Conservation (phyloP, 2,329 filamentous ascomycete species). For the Aspergillus cejpii region DNA sequence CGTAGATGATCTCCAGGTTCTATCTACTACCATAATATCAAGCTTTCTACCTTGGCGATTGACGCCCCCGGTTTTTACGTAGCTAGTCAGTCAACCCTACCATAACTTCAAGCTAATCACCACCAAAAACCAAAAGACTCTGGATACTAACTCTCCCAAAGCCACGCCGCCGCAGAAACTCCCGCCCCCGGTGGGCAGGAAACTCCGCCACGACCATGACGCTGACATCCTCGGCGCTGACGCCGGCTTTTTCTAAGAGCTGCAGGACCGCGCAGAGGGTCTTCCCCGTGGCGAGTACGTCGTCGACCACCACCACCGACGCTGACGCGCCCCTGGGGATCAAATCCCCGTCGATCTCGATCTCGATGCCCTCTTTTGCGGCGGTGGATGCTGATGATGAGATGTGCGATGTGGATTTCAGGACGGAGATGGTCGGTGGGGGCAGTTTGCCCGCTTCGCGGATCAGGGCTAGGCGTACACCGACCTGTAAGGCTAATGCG, state of each 20-base stretch:
- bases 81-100: no score
- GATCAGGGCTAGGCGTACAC: constrained; percentile 46
- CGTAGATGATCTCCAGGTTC: no score
- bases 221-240: constrained; percentile 39
- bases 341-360: constrained; percentile 47
- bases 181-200: constrained; percentile 48
- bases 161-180: constrained; percentile 41
- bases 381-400: constrained; percentile 37
- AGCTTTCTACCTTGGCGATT: no score
- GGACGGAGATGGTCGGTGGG: constrained; percentile 47
- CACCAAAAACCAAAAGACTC: constrained; percentile 50
- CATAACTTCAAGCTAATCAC: no score
- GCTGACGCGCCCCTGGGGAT: constrained; percentile 37
- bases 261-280: constrained; percentile 51
- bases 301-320: constrained; percentile 53
- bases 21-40: no score
- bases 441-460: constrained; percentile 55
- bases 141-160: constrained; percentile 49
- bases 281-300: constrained; percentile 52
- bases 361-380: constrained; percentile 28
- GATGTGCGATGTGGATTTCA: constrained; percentile 49
- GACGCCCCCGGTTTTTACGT: no score
- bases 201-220: constrained; percentile 56
- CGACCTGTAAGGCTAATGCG: constrained; percentile 40
- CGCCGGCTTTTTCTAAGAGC: constrained; percentile 42